Conservation (phyloP, 768 basidiomycete genomes). For the Xerocomus spinulosus region DNA sequence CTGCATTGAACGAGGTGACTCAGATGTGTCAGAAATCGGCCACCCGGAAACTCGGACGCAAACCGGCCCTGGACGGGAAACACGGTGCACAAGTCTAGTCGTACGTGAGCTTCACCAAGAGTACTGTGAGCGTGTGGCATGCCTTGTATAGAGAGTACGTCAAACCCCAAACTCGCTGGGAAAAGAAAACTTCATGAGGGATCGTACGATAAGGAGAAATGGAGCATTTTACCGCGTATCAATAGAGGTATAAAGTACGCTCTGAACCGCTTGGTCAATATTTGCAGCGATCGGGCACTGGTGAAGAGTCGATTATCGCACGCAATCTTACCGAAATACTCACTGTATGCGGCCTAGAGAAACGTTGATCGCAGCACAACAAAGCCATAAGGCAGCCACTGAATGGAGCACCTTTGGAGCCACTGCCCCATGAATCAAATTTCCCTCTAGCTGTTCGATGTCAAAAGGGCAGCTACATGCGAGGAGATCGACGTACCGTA, state of each 20-base stretch:
- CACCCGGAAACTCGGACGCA: slow-evolving; percentile 34
- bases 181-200: slow-evolving; percentile 4
- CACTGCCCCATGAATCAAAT: not conserved
- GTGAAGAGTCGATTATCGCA: not conserved
- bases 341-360: slow-evolving; percentile 20
- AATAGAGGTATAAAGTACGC: slow-evolving; percentile 38
- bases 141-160: slow-evolving; percentile 22
- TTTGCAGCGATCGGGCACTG: slow-evolving; percentile 19
- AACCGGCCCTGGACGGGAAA: slow-evolving; percentile 23
- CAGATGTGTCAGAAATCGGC: slow-evolving; percentile 27
- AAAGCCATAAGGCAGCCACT: slow-evolving; percentile 29
- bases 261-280: slow-evolving; percentile 31
- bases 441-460: slow-evolving; percentile 12
- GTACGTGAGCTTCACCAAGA: too few species aligned
- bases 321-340: slow-evolving; percentile 3
- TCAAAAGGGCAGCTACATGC: not conserved
- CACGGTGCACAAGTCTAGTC: slow-evolving; percentile 13
- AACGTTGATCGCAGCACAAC: slow-evolving; percentile 21
- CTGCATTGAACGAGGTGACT: slow-evolving; percentile 19
- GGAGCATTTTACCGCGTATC: slow-evolving; percentile 29
- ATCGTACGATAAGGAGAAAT: not conserved
- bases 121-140: not conserved
- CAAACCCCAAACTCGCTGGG: slow-evolving; percentile 24
- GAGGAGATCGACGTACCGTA: slow-evolving; percentile 8
- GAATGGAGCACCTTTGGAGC: slow-evolving; percentile 8